Conservation (phyloP, 176 grass and related monocot species). For the Eleusine indica region DNA sequence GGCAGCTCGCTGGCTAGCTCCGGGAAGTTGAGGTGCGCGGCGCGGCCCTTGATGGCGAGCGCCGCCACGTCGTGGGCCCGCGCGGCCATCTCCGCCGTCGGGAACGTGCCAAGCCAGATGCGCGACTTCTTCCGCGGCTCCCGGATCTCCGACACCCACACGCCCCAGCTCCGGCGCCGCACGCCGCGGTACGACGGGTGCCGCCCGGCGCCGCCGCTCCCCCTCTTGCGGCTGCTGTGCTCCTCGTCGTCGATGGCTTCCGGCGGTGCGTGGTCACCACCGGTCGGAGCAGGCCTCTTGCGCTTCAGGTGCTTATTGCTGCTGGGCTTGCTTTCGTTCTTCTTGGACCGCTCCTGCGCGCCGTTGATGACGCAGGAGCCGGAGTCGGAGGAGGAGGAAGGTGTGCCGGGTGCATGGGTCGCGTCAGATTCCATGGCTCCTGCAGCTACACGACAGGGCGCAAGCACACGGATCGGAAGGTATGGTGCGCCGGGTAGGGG, state of each 20-base stretch:
- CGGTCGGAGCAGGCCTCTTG: conserved; percentile 7
- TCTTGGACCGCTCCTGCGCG: conserved; percentile 25
- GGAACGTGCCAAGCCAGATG: conserved; percentile 74
- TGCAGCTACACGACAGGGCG: not conserved
- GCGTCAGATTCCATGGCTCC: conserved; percentile 45
- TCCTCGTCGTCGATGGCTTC: conserved; percentile 8
- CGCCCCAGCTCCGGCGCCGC: conserved; percentile 65
- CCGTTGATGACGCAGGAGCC: conserved; percentile 41
- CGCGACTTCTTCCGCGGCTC: conserved; percentile 77
- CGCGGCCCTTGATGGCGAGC: conserved; percentile 61
- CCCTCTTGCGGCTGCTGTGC: conserved; percentile 17
- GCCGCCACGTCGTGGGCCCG: conserved; percentile 68
- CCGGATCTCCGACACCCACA: conserved; percentile 78
- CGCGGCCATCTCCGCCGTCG: conserved; percentile 68
- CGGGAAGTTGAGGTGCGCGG: conserved; percentile 73
- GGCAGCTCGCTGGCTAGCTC: conserved; percentile 44
- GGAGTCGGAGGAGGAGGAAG: conserved; percentile 30
- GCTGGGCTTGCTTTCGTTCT: not conserved
- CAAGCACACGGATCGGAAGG: not conserved
- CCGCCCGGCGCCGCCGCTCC: conserved; percentile 38
- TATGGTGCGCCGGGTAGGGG: not conserved
- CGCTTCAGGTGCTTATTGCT: conserved; percentile 27
- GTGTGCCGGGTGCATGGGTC: conserved; percentile 45
- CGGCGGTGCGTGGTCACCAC: not conserved
- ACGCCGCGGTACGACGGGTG: conserved; percentile 68